Base-by-base conservation (phyloP, 768 basidiomycete genomes). In the Rhizopogon vulgaris region DNA sequence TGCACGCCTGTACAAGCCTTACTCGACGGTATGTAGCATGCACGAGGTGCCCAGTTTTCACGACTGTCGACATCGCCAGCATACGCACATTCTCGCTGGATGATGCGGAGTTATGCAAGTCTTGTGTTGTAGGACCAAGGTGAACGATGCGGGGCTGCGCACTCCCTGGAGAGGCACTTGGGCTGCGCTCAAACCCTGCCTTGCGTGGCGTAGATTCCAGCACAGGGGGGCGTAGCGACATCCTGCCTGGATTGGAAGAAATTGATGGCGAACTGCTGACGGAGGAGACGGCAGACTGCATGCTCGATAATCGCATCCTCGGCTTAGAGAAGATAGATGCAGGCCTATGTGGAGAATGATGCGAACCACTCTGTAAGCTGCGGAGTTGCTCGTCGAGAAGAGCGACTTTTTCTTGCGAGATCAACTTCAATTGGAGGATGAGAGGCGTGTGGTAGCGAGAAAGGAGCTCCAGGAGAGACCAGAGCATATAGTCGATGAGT, bases 381-480 rank as follows among this genome's bases (percentile, higher is more conserved):
- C 68, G 69, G 15, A 87, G 71, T 36, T 82, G 78, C 38, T 74
- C 68, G 53, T 84, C 75, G 7, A 90, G 66, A 11, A 69, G 61
- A 0, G 75, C 69, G 1, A 85, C 72, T 58, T 84, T 86, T 64
- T 86, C 84, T 57, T 79, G 78, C n/a, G 78, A 69, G 52, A 87
- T 77, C 3, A 81, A 67, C 24, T 83, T 83, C 68, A 90, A 73
- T 56, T 87, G 85, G 27, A 85, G 68, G 48, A 78, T 69, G 27
- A 90, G 72, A 1, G 87, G 85, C 37, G 70, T 81, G 15, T 84
- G 76, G 58, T 77, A 79, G 1, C 80, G 73, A 56, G 80, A 85
- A 15, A 85, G 63, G 49, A 86, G 73, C 58, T 88, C 84, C 25
- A 89, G 67, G 27, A 83, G 63, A 3, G 87, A 89, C 87, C 87